Percentiles rank a stretch among this genome's conserved stretches.
phyloP scores from a whole-genome alignment of 2,329 filamentous ascomycete genomes.

The Colletotrichum tanaceti region DNA sequence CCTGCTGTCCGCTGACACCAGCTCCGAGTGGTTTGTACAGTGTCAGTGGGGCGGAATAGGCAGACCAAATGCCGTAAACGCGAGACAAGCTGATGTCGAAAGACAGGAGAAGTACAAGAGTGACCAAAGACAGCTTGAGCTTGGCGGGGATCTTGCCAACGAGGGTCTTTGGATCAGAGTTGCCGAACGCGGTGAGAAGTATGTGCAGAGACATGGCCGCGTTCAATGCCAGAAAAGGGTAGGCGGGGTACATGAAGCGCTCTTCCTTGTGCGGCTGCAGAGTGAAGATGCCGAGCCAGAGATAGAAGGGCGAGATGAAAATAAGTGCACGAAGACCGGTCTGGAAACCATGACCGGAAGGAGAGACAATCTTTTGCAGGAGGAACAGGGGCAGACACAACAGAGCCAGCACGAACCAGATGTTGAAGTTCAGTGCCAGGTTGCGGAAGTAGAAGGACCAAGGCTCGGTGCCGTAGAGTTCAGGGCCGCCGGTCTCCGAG shows the following conservation, averaged over 20 bases:
- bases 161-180: conserved; percentile 73
- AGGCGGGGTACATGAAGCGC: conserved; percentile 97
- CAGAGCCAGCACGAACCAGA: conserved; percentile 89
- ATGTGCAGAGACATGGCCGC: conserved; percentile 88
- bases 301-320: conserved; percentile 87
- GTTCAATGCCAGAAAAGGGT: conserved; percentile 90
- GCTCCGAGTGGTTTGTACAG: conserved; percentile 77
- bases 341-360: conserved; percentile 71
- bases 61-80: conserved; percentile 80
- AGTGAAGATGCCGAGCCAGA: conserved; percentile 94
- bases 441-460: conserved; percentile 98
- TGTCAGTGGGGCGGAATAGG: conserved; percentile 82
- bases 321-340: conserved; percentile 80
- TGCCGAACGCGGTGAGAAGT: conserved; percentile 79
- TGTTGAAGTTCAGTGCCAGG: conserved; percentile 90
- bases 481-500: conserved; percentile 81
- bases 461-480: conserved; percentile 94
- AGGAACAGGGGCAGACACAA: conserved; percentile 79
- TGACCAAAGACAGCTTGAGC: conserved; percentile 76
- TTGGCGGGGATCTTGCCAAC: conserved; percentile 78
- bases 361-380: conserved; percentile 74
- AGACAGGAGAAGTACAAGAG: conserved; percentile 70
- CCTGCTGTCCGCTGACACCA: conserved; percentile 55
- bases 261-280: conserved; percentile 97
- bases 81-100: conserved; percentile 76